Percentiles rank a stretch among this genome's conserved stretches.
Evolutionary conservation across 371 early-diverging fungal species (phyloP).

Genomic region (Entomophthora muscae): DNA sequence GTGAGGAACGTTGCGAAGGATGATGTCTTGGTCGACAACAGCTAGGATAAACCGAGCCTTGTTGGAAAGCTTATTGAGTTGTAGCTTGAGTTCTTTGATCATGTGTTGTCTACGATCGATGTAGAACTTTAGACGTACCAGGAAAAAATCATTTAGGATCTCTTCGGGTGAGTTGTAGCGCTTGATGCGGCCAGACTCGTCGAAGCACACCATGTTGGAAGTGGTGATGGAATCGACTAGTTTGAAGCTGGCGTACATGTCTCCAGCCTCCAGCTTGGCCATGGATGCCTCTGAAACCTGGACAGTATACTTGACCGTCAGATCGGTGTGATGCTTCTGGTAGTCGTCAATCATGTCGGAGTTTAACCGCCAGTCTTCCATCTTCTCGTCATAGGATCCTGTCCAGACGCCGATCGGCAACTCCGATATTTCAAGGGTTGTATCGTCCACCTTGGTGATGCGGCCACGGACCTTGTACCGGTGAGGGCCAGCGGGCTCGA

Average conservation of each 20-base stretch:
- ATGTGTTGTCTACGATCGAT: slow-evolving; percentile 78
- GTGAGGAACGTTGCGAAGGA: slow-evolving; percentile 77
- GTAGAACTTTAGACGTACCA: slow-evolving; percentile 75
- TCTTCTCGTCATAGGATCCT: slow-evolving; percentile 75
- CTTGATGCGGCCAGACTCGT: slow-evolving; percentile 73
- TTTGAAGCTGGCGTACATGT: slow-evolving; percentile 73
- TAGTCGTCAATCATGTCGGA: slow-evolving; percentile 26
- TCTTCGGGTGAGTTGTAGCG: slow-evolving; percentile 69
- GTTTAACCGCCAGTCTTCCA: slow-evolving; percentile 46
- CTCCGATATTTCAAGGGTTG: slow-evolving; percentile 77
- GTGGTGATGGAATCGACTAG: slow-evolving; percentile 49
- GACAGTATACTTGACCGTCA: slow-evolving; percentile 71
- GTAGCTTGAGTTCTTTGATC: slow-evolving; percentile 50
- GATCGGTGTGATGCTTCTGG: slow-evolving; percentile 65
- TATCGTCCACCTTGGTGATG: slow-evolving; percentile 49
- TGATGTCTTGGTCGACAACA: slow-evolving; percentile 70
- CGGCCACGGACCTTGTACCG: slow-evolving; percentile 60
- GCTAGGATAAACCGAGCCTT: slow-evolving; percentile 86
- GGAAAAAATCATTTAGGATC: slow-evolving; percentile 87
- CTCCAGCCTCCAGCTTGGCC: slow-evolving; percentile 51
- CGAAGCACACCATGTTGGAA: slow-evolving; percentile 96
- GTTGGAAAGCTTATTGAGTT: slow-evolving; percentile 69
- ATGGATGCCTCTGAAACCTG: slow-evolving; percentile 48
- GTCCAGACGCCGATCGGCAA: slow-evolving; percentile 95
- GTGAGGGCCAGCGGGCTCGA: slow-evolving; percentile 11